Evolutionary conservation across 2,329 filamentous ascomycete genomes (phyloP), one percentile per base, ranked within the genome.

Genomic region (Colletotrichum sp.): DNA sequence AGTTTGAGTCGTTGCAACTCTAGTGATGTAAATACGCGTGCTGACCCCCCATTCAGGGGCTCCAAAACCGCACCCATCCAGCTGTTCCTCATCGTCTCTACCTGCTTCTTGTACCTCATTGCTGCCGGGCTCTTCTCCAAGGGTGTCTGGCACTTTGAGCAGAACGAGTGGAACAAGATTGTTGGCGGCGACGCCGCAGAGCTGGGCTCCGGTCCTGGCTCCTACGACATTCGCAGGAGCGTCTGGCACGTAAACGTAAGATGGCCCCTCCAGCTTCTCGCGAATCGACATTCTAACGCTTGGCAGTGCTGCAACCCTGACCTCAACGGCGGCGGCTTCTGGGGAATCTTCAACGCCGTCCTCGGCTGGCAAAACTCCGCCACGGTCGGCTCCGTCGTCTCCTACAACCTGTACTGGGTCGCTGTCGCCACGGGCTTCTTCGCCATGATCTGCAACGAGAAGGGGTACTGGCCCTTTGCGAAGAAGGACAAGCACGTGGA

Each of bases 231-330:
- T 78, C 88, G 88, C 65, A 87, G 93, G 79, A 94, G 91, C 72
- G 94, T 96, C 27, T 96, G 94, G 94, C 94, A 96, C 81, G 91
- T 96, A 76, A 96, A 96, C 82, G 90, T 92, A 83, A 84, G 90
- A 85, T 13, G 15, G 30, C 9, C n/a, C n/a, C 34, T 10, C 1
- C 30, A 8, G 6, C 15, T 6, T 4, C 28, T 6, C 3, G n/a
- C 8, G 8, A 34, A 30, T 10, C 28, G 9, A 13, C 88, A 85
- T 93, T 22, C 75, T 68, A 15, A 68, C 64, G 4, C 32, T 22
- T 5, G 0, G 8, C 93, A 94, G 80, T 84, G 92, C 85, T 94
- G 92, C 83, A 94, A 90, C 77, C 91, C 93, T 3, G 84, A 89
- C 72, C 83, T 92, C 55, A 91, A 93, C 78, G 92, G 92, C 32